Conservation (phyloP, 495 filamentous ascomycete species). For the Aspergillus cavernicola region DNA sequence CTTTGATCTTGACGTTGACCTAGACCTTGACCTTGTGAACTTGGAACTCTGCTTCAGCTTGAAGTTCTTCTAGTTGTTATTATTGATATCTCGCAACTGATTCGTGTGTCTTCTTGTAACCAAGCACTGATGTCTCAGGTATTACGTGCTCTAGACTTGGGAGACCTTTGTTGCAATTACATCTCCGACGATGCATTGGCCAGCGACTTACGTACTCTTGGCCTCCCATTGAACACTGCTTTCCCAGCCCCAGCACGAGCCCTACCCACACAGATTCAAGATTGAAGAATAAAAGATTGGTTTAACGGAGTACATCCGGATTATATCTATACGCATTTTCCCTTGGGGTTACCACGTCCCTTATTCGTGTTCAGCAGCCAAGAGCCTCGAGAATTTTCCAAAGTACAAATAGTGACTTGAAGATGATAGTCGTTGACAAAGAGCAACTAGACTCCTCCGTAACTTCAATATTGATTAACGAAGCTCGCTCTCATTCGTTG, state of each 20-base stretch:
- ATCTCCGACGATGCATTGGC: constrained; percentile 9
- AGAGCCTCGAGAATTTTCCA: not conserved
- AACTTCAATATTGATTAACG: constrained; percentile 2
- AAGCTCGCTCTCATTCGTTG: not conserved
- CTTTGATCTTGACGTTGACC: too few relatives aligned
- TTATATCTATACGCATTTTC: not conserved
- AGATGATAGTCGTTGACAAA: not conserved
- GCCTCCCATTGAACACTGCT: constrained; percentile 6
- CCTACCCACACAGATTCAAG: constrained; percentile 12
- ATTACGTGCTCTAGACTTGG: not conserved
- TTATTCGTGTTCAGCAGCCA: not conserved
- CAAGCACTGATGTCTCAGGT: too few relatives aligned
- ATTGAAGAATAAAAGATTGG: not conserved
- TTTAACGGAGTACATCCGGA: not conserved
- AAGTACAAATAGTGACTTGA: not conserved
- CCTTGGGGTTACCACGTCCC: not conserved
- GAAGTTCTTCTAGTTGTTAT: not conserved
- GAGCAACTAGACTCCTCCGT: not conserved
- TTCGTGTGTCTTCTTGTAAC: too few relatives aligned
- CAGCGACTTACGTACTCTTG: constrained; percentile 8
- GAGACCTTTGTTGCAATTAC: constrained; percentile 4
- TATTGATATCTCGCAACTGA: too few relatives aligned
- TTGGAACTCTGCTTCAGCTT: too few relatives aligned
- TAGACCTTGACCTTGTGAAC: too few relatives aligned
- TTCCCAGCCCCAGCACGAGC: constrained; percentile 4